These are phyloP conservation scores for Diplodia seriata DNA, from an alignment of 2,329 filamentous ascomycete species.

Conservation along the genomic window DNA sequence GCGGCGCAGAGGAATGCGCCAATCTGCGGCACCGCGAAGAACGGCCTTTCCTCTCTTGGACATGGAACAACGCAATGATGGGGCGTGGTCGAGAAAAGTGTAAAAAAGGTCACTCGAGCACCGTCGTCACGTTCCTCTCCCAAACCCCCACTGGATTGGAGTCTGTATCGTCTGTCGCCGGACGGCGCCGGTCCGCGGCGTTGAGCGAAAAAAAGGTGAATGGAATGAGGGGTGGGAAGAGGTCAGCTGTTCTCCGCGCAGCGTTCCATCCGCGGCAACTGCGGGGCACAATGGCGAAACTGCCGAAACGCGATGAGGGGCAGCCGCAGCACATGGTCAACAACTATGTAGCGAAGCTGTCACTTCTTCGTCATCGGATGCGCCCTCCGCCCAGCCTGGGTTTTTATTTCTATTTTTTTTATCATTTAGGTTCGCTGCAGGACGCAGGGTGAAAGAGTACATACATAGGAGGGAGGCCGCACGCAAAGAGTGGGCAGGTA, in stretches of 20 bases:
- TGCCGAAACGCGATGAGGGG: background rate
- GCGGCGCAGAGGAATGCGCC: background rate
- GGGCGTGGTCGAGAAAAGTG: background rate
- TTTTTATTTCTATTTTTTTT: background rate
- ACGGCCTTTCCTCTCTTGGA: background rate
- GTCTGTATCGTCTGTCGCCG: background rate
- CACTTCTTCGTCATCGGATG: background rate
- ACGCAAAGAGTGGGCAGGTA: background rate
- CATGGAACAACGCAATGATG: too few species aligned
- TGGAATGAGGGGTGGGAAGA: background rate
- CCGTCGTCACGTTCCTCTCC: background rate
- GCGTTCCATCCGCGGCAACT: slow-evolving; percentile 11
- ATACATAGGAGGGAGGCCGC: background rate
- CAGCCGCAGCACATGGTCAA: background rate
- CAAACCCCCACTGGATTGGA: background rate
- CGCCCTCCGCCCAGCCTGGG: too few species aligned
- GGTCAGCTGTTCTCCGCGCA: slow-evolving; percentile 9
- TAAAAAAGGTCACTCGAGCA: background rate
- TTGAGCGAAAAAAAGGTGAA: background rate
- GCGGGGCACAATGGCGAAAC: background rate
- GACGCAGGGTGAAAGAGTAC: slow-evolving; percentile 6
- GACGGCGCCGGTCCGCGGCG: slow-evolving; percentile 11
- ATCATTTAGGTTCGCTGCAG: slow-evolving; percentile 13
- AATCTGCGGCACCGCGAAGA: background rate
- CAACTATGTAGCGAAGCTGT: background rate